These are phyloP conservation scores for Steccherinum ochraceum DNA, from an alignment of 768 basidiomycete genomes.

Conservation along the genomic window DNA sequence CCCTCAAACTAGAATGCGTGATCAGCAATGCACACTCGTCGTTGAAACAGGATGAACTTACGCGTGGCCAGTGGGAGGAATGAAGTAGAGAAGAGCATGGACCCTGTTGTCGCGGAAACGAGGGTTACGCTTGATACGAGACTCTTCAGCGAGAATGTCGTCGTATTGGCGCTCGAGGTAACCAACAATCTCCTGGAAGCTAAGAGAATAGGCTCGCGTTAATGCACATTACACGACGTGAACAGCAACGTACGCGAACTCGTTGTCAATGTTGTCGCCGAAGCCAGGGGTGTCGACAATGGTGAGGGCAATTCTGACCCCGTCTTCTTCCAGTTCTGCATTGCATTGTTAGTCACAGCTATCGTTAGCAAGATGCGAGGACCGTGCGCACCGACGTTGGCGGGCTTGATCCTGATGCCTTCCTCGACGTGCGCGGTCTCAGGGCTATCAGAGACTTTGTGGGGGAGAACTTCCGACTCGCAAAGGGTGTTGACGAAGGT, in stretches of 20 bases:
- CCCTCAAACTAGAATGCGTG: slow-evolving; percentile 58
- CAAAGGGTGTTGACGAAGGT: slow-evolving; percentile 99
- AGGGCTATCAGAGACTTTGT: slow-evolving; percentile 82
- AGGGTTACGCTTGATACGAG: slow-evolving; percentile 98
- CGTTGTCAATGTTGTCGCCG: slow-evolving; percentile 98
- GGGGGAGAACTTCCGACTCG: slow-evolving; percentile 86
- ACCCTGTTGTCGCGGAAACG: slow-evolving; percentile 98
- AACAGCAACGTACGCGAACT: slow-evolving; percentile 71
- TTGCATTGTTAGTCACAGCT: not conserved
- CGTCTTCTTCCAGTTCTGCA: slow-evolving; percentile 95
- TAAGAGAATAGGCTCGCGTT: slow-evolving; percentile 31
- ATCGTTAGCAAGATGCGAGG: not conserved
- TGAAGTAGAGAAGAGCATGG: slow-evolving; percentile 96
- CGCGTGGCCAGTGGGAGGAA: slow-evolving; percentile 97
- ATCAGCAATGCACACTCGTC: slow-evolving; percentile 3
- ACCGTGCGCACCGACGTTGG: slow-evolving; percentile 73
- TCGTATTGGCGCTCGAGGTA: slow-evolving; percentile 99
- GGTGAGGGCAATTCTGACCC: slow-evolving; percentile 94
- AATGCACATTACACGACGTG: not conserved
- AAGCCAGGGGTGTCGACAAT: slow-evolving; percentile 99
- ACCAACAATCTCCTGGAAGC: slow-evolving; percentile 95
- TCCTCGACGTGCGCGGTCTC: slow-evolving; percentile 91
- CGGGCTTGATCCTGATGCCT: slow-evolving; percentile 90
- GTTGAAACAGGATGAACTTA: slow-evolving; percentile 26
- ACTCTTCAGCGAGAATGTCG: slow-evolving; percentile 97